Base-by-base conservation (phyloP, 768 basidiomycete genomes). In the Lyophyllum shimeji region DNA sequence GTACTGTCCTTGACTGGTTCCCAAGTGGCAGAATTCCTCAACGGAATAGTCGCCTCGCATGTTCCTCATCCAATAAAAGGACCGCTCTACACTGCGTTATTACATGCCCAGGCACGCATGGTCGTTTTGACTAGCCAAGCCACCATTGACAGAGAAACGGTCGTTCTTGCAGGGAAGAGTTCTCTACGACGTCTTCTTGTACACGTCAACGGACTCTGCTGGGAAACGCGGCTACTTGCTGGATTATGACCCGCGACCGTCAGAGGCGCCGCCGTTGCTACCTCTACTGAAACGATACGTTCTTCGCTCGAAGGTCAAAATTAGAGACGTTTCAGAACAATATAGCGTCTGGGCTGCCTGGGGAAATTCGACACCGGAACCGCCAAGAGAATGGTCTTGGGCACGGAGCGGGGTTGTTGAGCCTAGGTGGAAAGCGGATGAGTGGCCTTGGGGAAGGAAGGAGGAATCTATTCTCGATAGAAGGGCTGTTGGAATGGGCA, bases 101-200 rank as follows among this genome's bases (percentile, higher is more conserved):
- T 95, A 15, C 87, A 90, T 65, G 87, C 93, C 50, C 90, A 93
- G 78, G 91, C 84, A 69, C 60, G 79, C 67, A 45, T 31, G 56
- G 65, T 58, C 58, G 43, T 48, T 55, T 52, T 60, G 50, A 48
- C 53, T 29, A 47, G 23, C 13, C 18, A 25, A 11, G 18, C 40
- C 23, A 45, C 52, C 25, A 58, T 55, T 61, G 37, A 60, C 49
- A 46, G 24, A 50, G 24, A 34, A 47, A 61, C 57, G 59, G 45
- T 50, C 46, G 37, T 50, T 54, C 15, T 65, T 50, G 20, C 64
- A 95, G 94, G 96, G 96, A 39, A 82, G 95, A 67, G 85, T 98
- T 27, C 75, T 97, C 45, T 87, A 94, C 66, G 95, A 98, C 69
- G 73, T 89, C 49, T 95, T 98, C 71, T 77, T 97, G 59, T 91